Percentiles rank a stretch among this genome's conserved stretches.
These are phyloP conservation scores for Gymnopilus dilepis DNA, from an alignment of 768 basidiomycete genomes.

Conservation along the genomic window DNA sequence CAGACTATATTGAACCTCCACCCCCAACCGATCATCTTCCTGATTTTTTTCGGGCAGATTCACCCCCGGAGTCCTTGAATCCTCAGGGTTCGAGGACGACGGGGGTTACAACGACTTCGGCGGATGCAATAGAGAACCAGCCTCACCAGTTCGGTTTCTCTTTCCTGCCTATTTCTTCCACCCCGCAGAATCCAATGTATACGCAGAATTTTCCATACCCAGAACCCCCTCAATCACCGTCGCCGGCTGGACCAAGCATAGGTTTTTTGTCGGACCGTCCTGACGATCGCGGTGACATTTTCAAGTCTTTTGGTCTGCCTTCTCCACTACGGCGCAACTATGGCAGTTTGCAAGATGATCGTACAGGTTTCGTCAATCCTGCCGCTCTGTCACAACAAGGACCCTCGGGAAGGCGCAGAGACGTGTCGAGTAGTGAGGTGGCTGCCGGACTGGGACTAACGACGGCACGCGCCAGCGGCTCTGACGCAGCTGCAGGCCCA, in stretches of 20 bases:
- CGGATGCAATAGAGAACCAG: constrained; percentile 56
- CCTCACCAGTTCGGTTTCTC: constrained; percentile 58
- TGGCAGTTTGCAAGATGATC: constrained; percentile 37
- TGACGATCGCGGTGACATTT: constrained; percentile 48
- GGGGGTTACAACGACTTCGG: constrained; percentile 47
- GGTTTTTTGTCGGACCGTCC: constrained; percentile 31
- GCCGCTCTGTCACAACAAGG: constrained; percentile 39
- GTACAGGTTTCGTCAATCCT: constrained; percentile 44
- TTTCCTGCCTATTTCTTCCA: constrained; percentile 57
- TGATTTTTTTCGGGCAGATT: constrained; percentile 51
- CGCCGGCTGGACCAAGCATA: constrained; percentile 46
- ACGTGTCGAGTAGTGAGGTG: constrained; percentile 49
- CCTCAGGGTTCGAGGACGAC: constrained; percentile 19
- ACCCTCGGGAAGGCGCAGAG: constrained; percentile 31
- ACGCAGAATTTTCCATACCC: constrained; percentile 55
- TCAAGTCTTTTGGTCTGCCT: constrained; percentile 52
- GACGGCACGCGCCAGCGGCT: constrained; percentile 36
- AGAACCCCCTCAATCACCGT: constrained; percentile 63
- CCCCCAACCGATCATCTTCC: constrained; percentile 59
- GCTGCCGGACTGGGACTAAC: constrained; percentile 50
- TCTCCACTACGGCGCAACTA: constrained; percentile 45
- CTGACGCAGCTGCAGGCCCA: constrained; percentile 21
- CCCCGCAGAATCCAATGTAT: constrained; percentile 51
- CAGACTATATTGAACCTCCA: constrained; percentile 46
- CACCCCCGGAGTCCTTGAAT: constrained; percentile 38